Base-by-base conservation (phyloP, 345 rosid genomes). In the Eucalyptus guilfoylei region DNA sequence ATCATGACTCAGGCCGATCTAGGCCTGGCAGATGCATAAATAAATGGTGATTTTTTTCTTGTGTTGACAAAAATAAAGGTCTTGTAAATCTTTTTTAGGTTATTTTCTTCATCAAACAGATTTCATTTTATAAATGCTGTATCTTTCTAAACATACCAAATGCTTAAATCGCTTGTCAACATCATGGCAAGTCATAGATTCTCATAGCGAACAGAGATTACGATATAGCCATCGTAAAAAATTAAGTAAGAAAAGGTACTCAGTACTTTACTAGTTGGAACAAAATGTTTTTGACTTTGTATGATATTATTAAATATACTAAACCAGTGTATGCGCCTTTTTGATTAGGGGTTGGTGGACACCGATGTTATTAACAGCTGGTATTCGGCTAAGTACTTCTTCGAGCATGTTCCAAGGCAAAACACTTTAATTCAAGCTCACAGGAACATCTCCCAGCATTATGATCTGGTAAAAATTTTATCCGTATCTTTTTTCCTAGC, bases 271-370 rank as follows among this genome's bases (percentile, higher is more conserved):
- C 44, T 50, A 4, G 34, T 4, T 15, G 40, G 40, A 67, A 67
- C 80, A 4, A 16, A 32, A 34, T n/a, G 40, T 21, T 67, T 67
- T 32, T 17, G 21, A 67, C 40, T 8, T 32, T 32, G 21, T 32
- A 32, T 9, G 19, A 32, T 67, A 37, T 67, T 15, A 8, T 7
- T 67, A n/a, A 67, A 67, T 9, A 67, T 67, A 67, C 21, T 62
- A 42, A 62, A 55, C 89, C 17, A 4, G 44, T 45, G 50, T 23
- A 26, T 49, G 55, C 34, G 5, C 26, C 49, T 30, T 85, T 85
- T 87, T 30, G 72, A 58, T 32, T 80, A 97, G 99, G 93, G 99
- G 99, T 50, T 96, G 99, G 99, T 97, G 99, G 99, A 96, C 98
- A 23, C 99, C 99, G 32, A 76, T 94, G 93, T 90, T 97, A 76